These are phyloP conservation scores for Gelatoporia subvermispora DNA, from an alignment of 768 basidiomycete species.

Conservation along the genomic window DNA sequence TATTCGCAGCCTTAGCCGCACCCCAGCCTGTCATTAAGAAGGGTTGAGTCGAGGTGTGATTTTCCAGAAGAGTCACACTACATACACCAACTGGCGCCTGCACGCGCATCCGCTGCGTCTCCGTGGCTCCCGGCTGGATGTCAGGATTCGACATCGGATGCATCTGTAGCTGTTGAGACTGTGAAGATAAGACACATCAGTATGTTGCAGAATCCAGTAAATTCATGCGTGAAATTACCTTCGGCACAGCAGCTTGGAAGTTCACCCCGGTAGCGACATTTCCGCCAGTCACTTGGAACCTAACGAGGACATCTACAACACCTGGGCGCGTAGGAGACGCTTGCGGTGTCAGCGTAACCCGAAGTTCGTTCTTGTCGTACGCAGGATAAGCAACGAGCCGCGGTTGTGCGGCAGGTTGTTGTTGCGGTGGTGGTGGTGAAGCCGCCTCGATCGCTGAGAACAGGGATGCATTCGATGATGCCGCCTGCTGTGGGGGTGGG, in stretches of 20 bases:
- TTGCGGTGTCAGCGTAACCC: slow-evolving; percentile 87
- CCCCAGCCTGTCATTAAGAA: slow-evolving; percentile 50
- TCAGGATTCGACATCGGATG: slow-evolving; percentile 89
- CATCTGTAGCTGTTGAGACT: slow-evolving; percentile 99
- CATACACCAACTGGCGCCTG: slow-evolving; percentile 83
- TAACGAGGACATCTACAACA: slow-evolving; percentile 83
- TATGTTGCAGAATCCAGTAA: neutral
- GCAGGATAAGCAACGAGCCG: slow-evolving; percentile 73
- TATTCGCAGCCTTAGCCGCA: slow-evolving; percentile 84
- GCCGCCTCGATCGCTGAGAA: slow-evolving; percentile 2
- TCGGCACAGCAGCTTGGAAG: slow-evolving; percentile 97
- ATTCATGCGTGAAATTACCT: slow-evolving; percentile 42
- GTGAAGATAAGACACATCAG: slow-evolving; percentile 1
- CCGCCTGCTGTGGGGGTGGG: slow-evolving; percentile 12
- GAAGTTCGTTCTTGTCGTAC: slow-evolving; percentile 88
- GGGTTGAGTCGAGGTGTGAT: slow-evolving; percentile 3
- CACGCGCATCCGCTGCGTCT: slow-evolving; percentile 95
- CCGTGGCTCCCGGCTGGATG: slow-evolving; percentile 69
- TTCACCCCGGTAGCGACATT: slow-evolving; percentile 59
- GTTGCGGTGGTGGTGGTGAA: slow-evolving; percentile 32
- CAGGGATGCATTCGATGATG: neutral
- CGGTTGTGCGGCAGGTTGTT: slow-evolving; percentile 39
- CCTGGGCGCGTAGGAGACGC: slow-evolving; percentile 78
- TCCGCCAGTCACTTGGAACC: slow-evolving; percentile 68
- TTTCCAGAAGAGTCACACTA: slow-evolving; percentile 12